Evolutionary conservation across 2,329 filamentous ascomycete species (phyloP).

Genomic region (Falciphora oryzae): DNA sequence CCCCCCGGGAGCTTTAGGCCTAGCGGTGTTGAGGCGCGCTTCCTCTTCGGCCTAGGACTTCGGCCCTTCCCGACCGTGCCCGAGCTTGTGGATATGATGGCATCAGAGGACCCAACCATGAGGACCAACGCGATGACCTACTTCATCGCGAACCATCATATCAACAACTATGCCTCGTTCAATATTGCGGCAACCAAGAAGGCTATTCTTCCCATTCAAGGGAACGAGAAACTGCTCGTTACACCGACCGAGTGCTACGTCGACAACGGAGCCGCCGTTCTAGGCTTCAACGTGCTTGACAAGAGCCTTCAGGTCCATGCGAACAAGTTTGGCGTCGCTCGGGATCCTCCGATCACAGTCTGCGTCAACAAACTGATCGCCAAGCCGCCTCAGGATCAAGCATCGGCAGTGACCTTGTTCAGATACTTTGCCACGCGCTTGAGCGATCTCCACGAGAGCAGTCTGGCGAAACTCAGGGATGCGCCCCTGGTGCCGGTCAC

Average conservation of each 20-base stretch:
- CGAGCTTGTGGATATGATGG: constrained; percentile 75
- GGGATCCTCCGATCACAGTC: constrained; percentile 70
- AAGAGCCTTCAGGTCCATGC: constrained; percentile 75
- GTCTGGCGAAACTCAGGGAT: constrained; percentile 54
- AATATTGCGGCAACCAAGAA: constrained; percentile 49
- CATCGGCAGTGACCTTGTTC: constrained; percentile 67
- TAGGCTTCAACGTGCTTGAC: constrained; percentile 76
- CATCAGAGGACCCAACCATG: constrained; percentile 50
- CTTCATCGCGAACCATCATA: constrained; percentile 73
- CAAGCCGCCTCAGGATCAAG: constrained; percentile 61
- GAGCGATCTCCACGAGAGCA: constrained; percentile 61
- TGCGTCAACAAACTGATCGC: constrained; percentile 70
- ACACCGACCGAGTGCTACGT: constrained; percentile 74
- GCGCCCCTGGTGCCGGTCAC: constrained; percentile 67
- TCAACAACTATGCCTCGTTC: constrained; percentile 66
- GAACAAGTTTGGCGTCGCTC: constrained; percentile 75
- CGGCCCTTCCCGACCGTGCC: constrained; percentile 63
- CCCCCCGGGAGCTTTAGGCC: constrained; percentile 55
- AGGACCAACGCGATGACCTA: constrained; percentile 71
- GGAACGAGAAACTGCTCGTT: constrained; percentile 59
- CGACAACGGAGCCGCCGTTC: constrained; percentile 66
- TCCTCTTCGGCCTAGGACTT: constrained; percentile 69
- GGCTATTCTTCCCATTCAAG: constrained; percentile 68
- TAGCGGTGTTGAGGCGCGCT: constrained; percentile 65
- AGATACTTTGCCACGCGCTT: constrained; percentile 76